phyloP scores from a whole-genome alignment of 108 stramenopile genomes.

The Fragilaria crotonensis region DNA sequence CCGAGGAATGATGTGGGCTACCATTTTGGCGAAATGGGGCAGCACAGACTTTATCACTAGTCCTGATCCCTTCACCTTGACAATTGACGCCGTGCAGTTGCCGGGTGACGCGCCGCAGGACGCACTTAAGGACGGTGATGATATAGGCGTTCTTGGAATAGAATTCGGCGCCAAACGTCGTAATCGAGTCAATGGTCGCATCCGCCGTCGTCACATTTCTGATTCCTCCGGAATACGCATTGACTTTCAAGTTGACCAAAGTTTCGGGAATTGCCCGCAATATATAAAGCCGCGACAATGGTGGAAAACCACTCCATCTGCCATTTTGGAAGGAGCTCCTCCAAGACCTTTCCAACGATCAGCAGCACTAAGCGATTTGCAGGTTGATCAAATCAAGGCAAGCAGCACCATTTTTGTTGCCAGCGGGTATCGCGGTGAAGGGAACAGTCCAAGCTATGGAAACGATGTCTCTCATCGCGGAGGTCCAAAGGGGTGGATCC shows the following conservation, averaged over 20 bases:
- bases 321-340: not conserved
- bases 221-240: not conserved
- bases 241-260: constrained; percentile 21
- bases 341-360: not conserved
- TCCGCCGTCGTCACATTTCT: not conserved
- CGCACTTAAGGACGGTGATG: constrained; percentile 7
- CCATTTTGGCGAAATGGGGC: constrained; percentile 5
- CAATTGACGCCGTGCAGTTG: constrained; percentile 3
- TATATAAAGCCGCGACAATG: constrained; percentile 26
- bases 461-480: constrained; percentile 33
- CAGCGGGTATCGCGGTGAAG: constrained; percentile 20
- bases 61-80: constrained; percentile 8
- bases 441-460: constrained; percentile 15
- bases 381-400: constrained; percentile 11
- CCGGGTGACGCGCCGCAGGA: constrained; percentile 19
- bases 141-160: constrained; percentile 29
- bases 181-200: constrained; percentile 32
- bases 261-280: constrained; percentile 35
- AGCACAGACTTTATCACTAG: not conserved
- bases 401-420: constrained; percentile 23
- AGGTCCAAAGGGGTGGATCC: constrained; percentile 24
- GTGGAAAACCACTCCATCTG: constrained; percentile 1
- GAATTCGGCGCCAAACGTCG: constrained; percentile 31
- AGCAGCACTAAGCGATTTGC: not conserved
- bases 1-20: constrained; percentile 27